Conservation (phyloP, 768 basidiomycete genomes). For the Kwoniella sp. region DNA sequence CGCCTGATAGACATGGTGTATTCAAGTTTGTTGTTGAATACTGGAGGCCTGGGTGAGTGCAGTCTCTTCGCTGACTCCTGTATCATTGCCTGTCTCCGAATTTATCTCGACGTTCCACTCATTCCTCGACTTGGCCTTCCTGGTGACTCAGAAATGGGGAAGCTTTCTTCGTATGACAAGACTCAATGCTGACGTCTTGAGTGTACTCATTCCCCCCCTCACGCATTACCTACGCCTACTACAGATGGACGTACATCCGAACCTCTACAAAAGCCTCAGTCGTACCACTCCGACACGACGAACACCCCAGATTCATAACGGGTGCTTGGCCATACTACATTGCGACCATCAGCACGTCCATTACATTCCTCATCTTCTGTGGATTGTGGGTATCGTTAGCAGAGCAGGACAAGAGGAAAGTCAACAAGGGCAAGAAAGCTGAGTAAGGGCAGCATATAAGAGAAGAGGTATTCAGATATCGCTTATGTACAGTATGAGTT, state of each 20-base stretch:
- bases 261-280: conserved; percentile 77
- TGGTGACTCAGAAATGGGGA: no score
- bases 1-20: conserved; percentile 94
- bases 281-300: conserved; percentile 91
- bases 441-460: conserved; percentile 28
- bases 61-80: no score
- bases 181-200: no score
- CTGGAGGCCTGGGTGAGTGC: conserved; percentile 78
- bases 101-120: no score
- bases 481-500: no score
- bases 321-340: conserved; percentile 96
- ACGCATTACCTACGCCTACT: no score
- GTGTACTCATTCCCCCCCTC: no score
- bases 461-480: no score
- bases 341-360: conserved; percentile 83
- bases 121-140: no score
- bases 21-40: conserved; percentile 95
- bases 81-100: no score
- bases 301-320: conserved; percentile 89
- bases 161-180: no score
- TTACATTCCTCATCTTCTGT: conserved; percentile 82
- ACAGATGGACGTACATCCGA: conserved; percentile 73
- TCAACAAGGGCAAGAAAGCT: conserved; percentile 59
- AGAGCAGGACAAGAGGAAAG: conserved; percentile 59
- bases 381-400: conserved; percentile 78